Evolutionary conservation across 2,329 filamentous ascomycete genomes (phyloP), one percentile per base, ranked within the genome.

Genomic region (Parastagonospora avenae): DNA sequence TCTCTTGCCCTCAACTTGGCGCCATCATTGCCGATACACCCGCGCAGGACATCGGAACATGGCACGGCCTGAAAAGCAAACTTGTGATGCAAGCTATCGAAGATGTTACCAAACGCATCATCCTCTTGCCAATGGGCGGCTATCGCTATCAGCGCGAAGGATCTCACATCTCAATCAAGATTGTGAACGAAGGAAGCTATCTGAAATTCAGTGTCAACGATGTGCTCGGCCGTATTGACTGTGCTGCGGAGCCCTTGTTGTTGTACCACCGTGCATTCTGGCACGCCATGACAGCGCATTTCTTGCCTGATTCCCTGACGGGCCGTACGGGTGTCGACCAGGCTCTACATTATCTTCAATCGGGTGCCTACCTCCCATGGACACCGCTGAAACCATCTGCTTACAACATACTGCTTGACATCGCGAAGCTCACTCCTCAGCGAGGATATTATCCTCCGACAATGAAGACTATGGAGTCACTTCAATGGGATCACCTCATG

Each of bases 211-310:
- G 70, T 0, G 79, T 88, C 37, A 79, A 89, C 40, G 62, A 76
- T 1, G 62, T 82, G 0, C 74, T 90, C 2, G 79, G 82, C 0
- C 77, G 82, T 0, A 66, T 90, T 0, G 77, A 81, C 2, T 87
- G 84, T 32, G 76, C 85, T 0, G 72, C 82, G 0, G 85, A 88
- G 39, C 82, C 82, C 0, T 64, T 64, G 0, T 67, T 85, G 0
- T 68, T 85, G 0, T 86, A 85, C 48, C 73, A 73, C 1, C 87
- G 85, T 58, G 85, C 84, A 0, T 67, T 79, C 4, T 65, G 85
- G 1, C 86, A 90, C 60, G 86, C 85, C 0, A 68, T 79, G 4
- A 89, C 86, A 0, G 86, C 85, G 0, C 83, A 80, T 29, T 59
- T 79, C 0, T 31, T 88, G 0, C 79, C 82, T 0, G 87, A 89